Evolutionary conservation across 108 stramenopile species (phyloP).

Genomic region (Skeletonema tropicum): DNA sequence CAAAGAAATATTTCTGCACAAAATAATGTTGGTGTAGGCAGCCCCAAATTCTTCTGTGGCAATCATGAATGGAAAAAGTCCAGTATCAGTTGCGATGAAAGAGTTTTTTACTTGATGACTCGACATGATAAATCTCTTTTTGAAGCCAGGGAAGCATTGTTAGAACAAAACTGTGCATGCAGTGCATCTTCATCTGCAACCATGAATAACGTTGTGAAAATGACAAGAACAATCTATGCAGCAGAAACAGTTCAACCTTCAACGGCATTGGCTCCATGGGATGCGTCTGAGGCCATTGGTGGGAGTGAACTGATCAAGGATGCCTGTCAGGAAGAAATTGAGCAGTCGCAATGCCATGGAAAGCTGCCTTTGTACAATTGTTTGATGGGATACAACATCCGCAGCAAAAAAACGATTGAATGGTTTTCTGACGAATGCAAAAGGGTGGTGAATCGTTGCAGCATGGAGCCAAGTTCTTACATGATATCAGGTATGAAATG

Average conservation of each 20-base stretch:
- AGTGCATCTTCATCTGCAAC: too few relatives aligned
- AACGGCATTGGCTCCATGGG: background rate
- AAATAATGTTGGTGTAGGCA: background rate
- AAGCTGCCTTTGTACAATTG: background rate
- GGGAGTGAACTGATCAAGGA: constrained; percentile 1
- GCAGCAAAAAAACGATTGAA: background rate
- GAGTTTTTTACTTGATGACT: background rate
- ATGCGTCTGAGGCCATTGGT: background rate
- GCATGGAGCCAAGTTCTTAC: background rate
- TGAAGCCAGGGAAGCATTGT: background rate
- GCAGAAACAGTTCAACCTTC: background rate
- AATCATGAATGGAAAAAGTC: background rate
- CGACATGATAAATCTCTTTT: background rate
- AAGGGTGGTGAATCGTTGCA: constrained; percentile 3
- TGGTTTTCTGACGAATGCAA: constrained; percentile 1
- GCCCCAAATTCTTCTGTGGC: background rate
- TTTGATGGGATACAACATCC: background rate
- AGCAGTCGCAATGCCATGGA: constrained; percentile 3
- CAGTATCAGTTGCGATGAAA: background rate
- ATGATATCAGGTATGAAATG: background rate
- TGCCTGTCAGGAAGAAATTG: background rate
- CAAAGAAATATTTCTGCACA: too few relatives aligned
- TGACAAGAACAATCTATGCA: background rate
- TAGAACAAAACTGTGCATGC: background rate
- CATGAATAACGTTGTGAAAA: background rate